Percentiles rank a stretch among this genome's conserved stretches.
Evolutionary conservation across 2,329 filamentous ascomycete genomes (phyloP).

Genomic region (Grosmannia huntii): DNA sequence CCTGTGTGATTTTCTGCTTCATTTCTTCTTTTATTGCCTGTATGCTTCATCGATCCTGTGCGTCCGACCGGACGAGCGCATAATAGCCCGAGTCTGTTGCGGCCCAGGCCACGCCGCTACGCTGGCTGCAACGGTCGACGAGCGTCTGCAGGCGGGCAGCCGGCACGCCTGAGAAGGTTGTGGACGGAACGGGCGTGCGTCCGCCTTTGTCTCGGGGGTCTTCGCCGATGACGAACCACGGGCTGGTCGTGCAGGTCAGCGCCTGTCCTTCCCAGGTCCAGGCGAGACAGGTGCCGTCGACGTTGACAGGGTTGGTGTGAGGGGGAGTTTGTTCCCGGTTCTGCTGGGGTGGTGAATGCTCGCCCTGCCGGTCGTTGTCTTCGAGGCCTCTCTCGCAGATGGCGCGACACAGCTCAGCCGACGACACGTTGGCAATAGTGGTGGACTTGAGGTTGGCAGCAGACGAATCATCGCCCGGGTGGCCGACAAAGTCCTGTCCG

Average conservation of each 20-base stretch:
- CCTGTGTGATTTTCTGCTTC: no score
- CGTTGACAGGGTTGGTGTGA: neutral
- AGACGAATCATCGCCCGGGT: slow-evolving; percentile 27
- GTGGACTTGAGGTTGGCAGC: slow-evolving; percentile 18
- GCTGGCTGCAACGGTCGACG: slow-evolving; percentile 2
- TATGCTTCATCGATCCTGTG: neutral
- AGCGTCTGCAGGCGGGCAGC: slow-evolving; percentile 11
- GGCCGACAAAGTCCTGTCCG: slow-evolving; percentile 36
- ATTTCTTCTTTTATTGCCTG: no score
- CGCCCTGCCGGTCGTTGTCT: neutral
- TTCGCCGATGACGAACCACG: slow-evolving; percentile 37
- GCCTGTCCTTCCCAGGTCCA: slow-evolving; percentile 34
- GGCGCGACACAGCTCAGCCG: slow-evolving; percentile 28
- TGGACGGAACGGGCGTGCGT: neutral
- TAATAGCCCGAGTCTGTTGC: slow-evolving; percentile 3
- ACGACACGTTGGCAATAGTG: slow-evolving; percentile 18
- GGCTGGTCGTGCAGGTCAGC: slow-evolving; percentile 30
- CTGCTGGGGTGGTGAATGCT: neutral
- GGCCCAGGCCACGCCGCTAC: slow-evolving; percentile 4
- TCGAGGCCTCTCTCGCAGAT: slow-evolving; percentile 26
- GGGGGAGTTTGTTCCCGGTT: slow-evolving; percentile 1
- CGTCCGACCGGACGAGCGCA: neutral
- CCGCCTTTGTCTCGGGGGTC: neutral
- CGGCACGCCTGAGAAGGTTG: slow-evolving; percentile 26
- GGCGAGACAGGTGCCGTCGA: slow-evolving; percentile 28